Conservation (phyloP, 169 alveolate species). For the Eimeria acervulina region DNA sequence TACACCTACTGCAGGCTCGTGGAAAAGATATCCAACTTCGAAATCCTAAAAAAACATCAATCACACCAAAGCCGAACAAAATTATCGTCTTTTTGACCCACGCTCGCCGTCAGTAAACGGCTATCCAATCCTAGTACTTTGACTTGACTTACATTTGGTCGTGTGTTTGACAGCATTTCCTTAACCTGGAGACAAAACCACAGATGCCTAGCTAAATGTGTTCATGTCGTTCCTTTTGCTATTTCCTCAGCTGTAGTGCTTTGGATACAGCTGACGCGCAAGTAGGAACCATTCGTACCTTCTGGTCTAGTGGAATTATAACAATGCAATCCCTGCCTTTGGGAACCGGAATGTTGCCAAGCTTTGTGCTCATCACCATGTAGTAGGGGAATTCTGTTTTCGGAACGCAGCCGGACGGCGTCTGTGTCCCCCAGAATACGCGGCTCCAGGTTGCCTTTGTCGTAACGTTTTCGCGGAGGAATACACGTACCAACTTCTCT, state of each 20-base stretch:
- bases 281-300: background rate
- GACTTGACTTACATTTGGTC: conserved; percentile 12
- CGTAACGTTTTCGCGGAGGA: conserved; percentile 29
- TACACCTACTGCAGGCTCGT: conserved; percentile 59
- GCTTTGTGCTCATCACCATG: conserved; percentile 52
- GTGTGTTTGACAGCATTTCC: background rate
- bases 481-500: background rate
- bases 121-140: background rate
- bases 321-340: conserved; percentile 39
- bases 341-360: conserved; percentile 46
- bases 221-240: background rate
- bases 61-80: background rate
- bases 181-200: conserved; percentile 18
- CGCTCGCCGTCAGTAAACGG: background rate
- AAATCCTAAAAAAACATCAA: background rate
- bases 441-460: conserved; percentile 13
- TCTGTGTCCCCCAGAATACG: conserved; percentile 61
- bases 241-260: background rate
- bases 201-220: background rate
- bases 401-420: conserved; percentile 26
- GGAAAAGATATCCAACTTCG: conserved; percentile 38
- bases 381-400: conserved; percentile 48
- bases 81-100: background rate
- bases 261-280: background rate
- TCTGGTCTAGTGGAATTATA: background rate